Conservation (phyloP, 2,329 filamentous ascomycete species). For the Fusarium sp. region DNA sequence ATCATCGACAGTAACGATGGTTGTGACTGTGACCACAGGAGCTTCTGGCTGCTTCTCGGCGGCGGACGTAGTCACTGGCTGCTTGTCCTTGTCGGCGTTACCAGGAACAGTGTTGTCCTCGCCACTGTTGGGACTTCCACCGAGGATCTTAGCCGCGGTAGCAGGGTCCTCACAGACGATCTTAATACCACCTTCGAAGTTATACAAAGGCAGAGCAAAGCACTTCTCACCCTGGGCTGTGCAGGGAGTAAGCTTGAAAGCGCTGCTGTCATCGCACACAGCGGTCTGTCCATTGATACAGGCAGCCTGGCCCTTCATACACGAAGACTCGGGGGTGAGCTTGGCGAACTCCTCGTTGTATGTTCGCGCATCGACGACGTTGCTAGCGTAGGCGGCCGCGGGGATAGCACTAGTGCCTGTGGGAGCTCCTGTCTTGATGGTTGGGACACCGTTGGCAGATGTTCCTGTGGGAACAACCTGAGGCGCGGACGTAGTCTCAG, state of each 20-base stretch:
- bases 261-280: conserved; percentile 57
- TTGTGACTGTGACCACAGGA: conserved; percentile 50
- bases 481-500: conserved; percentile 15
- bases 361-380: conserved; percentile 58
- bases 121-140: conserved; percentile 37
- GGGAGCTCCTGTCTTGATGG: conserved; percentile 53
- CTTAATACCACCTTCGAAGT: conserved; percentile 58
- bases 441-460: conserved; percentile 58
- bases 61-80: conserved; percentile 31
- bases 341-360: conserved; percentile 63
- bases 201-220: conserved; percentile 67
- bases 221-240: conserved; percentile 53
- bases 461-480: conserved; percentile 39
- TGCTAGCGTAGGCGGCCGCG: conserved; percentile 57
- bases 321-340: conserved; percentile 61
- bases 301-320: conserved; percentile 61
- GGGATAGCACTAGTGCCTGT: conserved; percentile 57
- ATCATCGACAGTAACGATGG: conserved; percentile 49
- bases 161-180: conserved; percentile 61
- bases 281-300: conserved; percentile 65
- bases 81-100: conserved; percentile 11
- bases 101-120: conserved; percentile 20
- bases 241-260: conserved; percentile 58
- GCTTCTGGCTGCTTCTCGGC: conserved; percentile 26
- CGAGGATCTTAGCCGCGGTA: conserved; percentile 59